These are phyloP conservation scores for Sporisorium scitamineum DNA, from an alignment of 1,284 basidiomycete species.

Conservation along the genomic window DNA sequence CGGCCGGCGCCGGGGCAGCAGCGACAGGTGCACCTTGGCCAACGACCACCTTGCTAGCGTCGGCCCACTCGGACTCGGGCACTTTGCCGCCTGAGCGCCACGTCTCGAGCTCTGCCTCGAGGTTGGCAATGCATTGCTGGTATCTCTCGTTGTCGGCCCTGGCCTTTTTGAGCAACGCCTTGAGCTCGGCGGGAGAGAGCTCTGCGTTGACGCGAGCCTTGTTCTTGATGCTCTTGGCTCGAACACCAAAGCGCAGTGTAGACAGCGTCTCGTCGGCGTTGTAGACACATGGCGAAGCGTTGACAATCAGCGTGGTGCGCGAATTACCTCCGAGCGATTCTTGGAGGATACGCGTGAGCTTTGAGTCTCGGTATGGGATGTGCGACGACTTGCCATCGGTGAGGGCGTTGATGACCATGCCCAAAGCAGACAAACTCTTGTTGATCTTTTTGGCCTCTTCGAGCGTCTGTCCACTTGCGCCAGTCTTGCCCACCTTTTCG, in stretches of 20 bases:
- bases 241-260: conserved; percentile 91
- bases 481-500: conserved; percentile 99
- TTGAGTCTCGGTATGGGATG: conserved; percentile 98
- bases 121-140: conserved; percentile 85
- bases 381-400: conserved; percentile 94
- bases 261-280: conserved; percentile 97
- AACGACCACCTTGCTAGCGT: conserved; percentile 75
- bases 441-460: conserved; percentile 99
- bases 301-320: conserved; percentile 97
- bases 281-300: conserved; percentile 96
- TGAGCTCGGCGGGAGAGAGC: conserved; percentile 94
- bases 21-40: conserved; percentile 53
- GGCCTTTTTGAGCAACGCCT: conserved; percentile 88
- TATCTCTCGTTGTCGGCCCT: conserved; percentile 85
- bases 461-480: conserved; percentile 96
- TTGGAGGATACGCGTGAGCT: conserved; percentile 98
- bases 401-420: conserved; percentile 99
- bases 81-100: conserved; percentile 92
- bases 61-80: conserved; percentile 85
- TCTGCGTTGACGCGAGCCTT: conserved; percentile 98
- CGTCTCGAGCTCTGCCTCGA: conserved; percentile 89
- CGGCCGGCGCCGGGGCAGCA: conserved; percentile 59
- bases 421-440: conserved; percentile 95
- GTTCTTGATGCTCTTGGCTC: conserved; percentile 99
- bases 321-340: conserved; percentile 99